These are phyloP conservation scores for Besnoitia besnoiti DNA, from an alignment of 169 alveolate genomes.

Conservation along the genomic window DNA sequence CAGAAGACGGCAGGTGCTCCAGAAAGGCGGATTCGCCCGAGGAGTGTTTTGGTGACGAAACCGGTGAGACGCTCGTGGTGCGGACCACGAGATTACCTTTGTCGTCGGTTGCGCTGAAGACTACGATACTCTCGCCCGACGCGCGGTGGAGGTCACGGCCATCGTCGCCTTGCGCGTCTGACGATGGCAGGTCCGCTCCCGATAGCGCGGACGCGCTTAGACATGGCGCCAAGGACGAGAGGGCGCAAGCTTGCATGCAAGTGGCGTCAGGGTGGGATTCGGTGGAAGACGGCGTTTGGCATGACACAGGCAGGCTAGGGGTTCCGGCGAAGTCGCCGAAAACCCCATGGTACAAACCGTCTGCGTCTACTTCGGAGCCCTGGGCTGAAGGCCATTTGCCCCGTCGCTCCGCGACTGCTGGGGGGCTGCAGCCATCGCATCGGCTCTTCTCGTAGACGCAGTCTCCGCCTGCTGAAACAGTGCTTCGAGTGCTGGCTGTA, in stretches of 20 bases:
- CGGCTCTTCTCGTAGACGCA: not conserved
- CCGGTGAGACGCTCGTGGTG: conserved; percentile 22
- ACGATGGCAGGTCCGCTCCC: not conserved
- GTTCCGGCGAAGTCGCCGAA: not conserved
- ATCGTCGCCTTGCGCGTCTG: not conserved
- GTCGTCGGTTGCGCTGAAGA: conserved; percentile 13
- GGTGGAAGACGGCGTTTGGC: not conserved
- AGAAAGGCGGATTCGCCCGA: not conserved
- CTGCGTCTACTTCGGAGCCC: not conserved
- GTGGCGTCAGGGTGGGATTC: not conserved
- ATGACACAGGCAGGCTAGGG: not conserved
- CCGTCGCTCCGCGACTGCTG: not conserved
- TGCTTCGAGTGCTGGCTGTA: too few species aligned
- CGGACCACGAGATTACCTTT: not conserved
- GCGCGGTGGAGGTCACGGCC: not conserved
- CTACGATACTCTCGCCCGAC: conserved; percentile 15
- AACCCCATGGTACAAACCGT: not conserved
- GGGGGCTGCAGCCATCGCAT: not conserved
- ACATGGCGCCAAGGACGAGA: not conserved
- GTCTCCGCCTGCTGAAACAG: too few species aligned
- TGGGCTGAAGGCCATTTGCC: not conserved
- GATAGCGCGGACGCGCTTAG: not conserved
- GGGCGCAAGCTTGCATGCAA: not conserved
- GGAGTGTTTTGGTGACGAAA: not conserved
- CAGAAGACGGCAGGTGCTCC: not conserved